Evolutionary conservation across 2,329 filamentous ascomycete genomes (phyloP), one percentile per base, ranked within the genome.

Genomic region (Trematosphaeria pertusa): DNA sequence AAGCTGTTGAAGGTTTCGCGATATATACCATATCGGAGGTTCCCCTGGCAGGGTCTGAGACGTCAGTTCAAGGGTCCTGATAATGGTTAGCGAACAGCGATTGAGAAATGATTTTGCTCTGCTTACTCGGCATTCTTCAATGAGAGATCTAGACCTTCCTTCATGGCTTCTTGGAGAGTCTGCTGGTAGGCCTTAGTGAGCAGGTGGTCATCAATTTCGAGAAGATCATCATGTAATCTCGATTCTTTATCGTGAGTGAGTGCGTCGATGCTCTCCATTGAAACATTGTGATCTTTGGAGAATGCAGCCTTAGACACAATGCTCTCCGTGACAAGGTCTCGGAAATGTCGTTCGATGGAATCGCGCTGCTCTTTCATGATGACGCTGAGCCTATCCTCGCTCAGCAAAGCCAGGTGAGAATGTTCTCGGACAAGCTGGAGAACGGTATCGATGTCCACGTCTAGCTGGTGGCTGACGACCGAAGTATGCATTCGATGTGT

Each of bases 21-120:
- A 44, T 26, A 63, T 52, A 19, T 60, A 60, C 62, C 63, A 69
- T 28, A 26, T 24, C 9, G 67, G 65, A 7, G 66, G 63, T 9
- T 38, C 43, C 3, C 62, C 61, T 12, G 54, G 48, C 4, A 69
- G 26, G 15, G 53, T 34, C 22, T 46, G 40, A 10, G 65, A 37
- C 10, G 26, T 24, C 12, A 69, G 40, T 4, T 48, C 38, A 6
- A 59, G 21, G 17, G 46, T 33, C 19, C 61, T 65, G 17, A 7
- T n/a, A 19, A 14, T 8, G 32, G 33, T 47, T 33, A 39, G 47
- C 53, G 31, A 35, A 36, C 28, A n/a, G 17, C 32, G 8, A 20
- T 18, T 32, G 14, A 14, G 31, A 11, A 24, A 15, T 15, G 21
- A 18, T 19, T 10, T 24, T 17, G 3, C 15, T 12, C 7, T 10